These are phyloP conservation scores for Eragrostis tef DNA, from an alignment of 202 grass and related monocot genomes.

Conservation along the genomic window DNA sequence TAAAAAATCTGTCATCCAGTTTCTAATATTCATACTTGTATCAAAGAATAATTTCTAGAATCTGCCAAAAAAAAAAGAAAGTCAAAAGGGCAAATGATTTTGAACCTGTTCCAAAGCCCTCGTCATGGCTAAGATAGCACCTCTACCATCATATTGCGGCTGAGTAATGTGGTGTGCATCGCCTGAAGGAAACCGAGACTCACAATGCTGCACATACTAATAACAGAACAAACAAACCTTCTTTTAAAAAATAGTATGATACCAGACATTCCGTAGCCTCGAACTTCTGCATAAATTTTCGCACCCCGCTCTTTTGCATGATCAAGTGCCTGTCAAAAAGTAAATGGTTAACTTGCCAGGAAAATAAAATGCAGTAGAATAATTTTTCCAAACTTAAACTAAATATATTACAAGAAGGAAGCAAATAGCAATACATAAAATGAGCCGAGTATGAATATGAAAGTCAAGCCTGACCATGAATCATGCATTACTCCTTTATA, in stretches of 20 bases:
- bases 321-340: slow-evolving; percentile 65
- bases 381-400: not conserved
- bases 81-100: not conserved
- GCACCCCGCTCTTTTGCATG: slow-evolving; percentile 81
- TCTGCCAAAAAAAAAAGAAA: not conserved
- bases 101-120: slow-evolving; percentile 74
- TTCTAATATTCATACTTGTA: slow-evolving; percentile 10
- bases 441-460: not conserved
- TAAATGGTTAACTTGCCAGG: slow-evolving; percentile 11
- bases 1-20: not conserved
- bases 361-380: slow-evolving; percentile 24
- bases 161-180: slow-evolving; percentile 97
- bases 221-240: not conserved
- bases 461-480: not conserved
- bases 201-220: slow-evolving; percentile 16
- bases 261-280: slow-evolving; percentile 97
- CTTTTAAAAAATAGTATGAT: slow-evolving; percentile 37
- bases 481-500: not conserved
- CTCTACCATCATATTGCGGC: slow-evolving; percentile 75
- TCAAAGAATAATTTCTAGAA: not conserved
- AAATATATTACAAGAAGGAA: not conserved
- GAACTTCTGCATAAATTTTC: slow-evolving; percentile 92
- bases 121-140: slow-evolving; percentile 86
- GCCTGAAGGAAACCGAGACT: slow-evolving; percentile 56
- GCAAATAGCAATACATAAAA: not conserved